phyloP scores from a whole-genome alignment of 768 basidiomycete genomes.

The Megacollybia marginata region DNA sequence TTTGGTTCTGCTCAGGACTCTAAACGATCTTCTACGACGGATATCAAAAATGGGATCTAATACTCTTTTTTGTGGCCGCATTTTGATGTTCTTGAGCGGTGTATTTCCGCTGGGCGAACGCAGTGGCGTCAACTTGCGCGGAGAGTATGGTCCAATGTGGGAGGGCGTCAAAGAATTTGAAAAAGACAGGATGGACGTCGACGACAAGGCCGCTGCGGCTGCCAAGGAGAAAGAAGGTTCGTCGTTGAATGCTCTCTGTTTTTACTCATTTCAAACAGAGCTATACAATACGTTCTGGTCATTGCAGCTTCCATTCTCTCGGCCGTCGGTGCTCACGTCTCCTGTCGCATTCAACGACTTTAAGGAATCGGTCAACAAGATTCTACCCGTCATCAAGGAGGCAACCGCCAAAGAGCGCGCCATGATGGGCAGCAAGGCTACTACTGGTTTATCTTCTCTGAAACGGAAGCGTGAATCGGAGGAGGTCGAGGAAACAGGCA shows the following conservation, averaged over 20 bases:
- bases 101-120: conserved; percentile 86
- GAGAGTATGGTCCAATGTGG: conserved; percentile 79
- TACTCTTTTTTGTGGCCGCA: conserved; percentile 84
- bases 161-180: conserved; percentile 34
- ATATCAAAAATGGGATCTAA: conserved; percentile 82
- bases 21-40: conserved; percentile 82
- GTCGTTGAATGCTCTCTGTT: not conserved
- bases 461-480: conserved; percentile 67
- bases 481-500: conserved; percentile 40
- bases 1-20: conserved; percentile 71
- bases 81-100: conserved; percentile 77
- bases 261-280: conserved; percentile 29
- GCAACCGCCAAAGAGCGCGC: conserved; percentile 84
- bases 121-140: conserved; percentile 86
- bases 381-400: conserved; percentile 75
- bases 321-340: conserved; percentile 61
- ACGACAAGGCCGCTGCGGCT: conserved; percentile 22
- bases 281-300: conserved; percentile 91
- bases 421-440: conserved; percentile 71
- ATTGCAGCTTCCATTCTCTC: conserved; percentile 77
- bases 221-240: conserved; percentile 60
- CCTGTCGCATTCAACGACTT: conserved; percentile 55
- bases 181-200: conserved; percentile 57
- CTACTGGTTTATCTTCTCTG: conserved; percentile 26
- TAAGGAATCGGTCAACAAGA: conserved; percentile 60